Evolutionary conservation across 2,329 filamentous ascomycete genomes (phyloP), one percentile per base, ranked within the genome.

Genomic region (Arthrobotrys entomopaga): DNA sequence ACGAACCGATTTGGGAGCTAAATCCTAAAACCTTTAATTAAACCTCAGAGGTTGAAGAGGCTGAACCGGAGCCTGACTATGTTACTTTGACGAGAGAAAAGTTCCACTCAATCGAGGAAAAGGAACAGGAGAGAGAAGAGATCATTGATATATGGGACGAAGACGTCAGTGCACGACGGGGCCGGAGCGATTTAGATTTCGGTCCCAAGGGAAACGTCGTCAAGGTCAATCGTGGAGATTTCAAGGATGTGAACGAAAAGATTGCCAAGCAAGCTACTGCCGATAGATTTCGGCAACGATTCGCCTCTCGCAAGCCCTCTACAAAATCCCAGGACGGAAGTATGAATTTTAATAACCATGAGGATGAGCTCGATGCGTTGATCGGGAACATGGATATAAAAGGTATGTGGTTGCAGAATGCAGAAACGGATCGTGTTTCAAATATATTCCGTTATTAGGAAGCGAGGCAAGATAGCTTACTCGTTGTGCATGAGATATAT

Each of bases 221-320:
- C 53, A 76, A 77, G 48, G 76, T 78, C 54, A 76, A 78, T 61
- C 74, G 75, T 46, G 75, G 76, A 40, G 76, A 78, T 16, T 79
- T 79, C 73, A 72, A 78, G 48, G 78, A 79, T 71, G 73, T 79
- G 54, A 77, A 74, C 38, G 77, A 78, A 64, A 79, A 79, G 76
- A 79, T 79, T 60, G 75, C 73, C 59, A 79, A 79, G 72, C 76
- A 77, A 65, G 76, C 75, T 50, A 76, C 77, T 52, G 77, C 77
- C 56, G 76, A 78, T 66, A 78, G 77, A 61, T 79, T 79, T 69
- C 77, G 76, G 69, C 70, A 76, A 67, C 76, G 77, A 64, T 79
- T 79, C 67, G 78, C 76, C 54, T 52, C 71, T 24, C 77, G 64
- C 63, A 74, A 76, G 43, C 34, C 49, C 22, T 56, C 60, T 52